Base-by-base conservation (phyloP, 163 green algal species). In the Scenedesmus sp. region DNA sequence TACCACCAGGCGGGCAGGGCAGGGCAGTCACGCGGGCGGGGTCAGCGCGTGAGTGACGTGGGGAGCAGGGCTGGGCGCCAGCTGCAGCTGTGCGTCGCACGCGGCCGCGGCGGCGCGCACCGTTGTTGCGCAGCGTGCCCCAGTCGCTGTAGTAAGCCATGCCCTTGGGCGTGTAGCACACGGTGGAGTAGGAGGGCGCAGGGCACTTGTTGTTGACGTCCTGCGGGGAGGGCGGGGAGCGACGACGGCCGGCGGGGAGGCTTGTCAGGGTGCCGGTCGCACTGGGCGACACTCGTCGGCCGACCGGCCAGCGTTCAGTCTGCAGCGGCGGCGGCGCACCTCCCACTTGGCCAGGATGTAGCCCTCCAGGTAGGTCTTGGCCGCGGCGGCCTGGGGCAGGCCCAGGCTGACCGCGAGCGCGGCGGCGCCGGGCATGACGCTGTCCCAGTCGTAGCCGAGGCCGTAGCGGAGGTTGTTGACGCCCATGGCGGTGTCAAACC, bases 381-480 rank as follows among this genome's bases (percentile, higher is more conserved):
- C 74, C 0, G 50, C 48, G n/a, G 31, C 20, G 17, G 62, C 64
- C 4, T 31, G n/a, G 7, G 36, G 39, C 74, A 39, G 44, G 50
- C 48, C 48, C 34, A 75, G 57, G 33, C 44, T 58, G 24, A 81
- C 33, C 31, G 58, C 2, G 48, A 81, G 45, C 22, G 62, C 74
- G 18, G 74, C 74, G 7, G 26, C 74, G 42, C 74, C 74, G 26
- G 74, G 74, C 36, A 75, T n/a, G 1, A 48, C 60, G 15, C 60
- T 60, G 74, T 81, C 74, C 74, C 74, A 81, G 45, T 81, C 74
- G 33, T 81, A 81, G 62, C 74, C 74, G 28, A 81, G 45, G 20
- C 50, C 74, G 11, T 81, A 81, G 31, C 39, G 42, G 18, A 81
- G 48, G 31, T 75, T 81, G 74, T 81, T 74, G 11, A 50, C 29